Evolutionary conservation across 495 filamentous ascomycete species (phyloP).

Genomic region (Poronia punctata): DNA sequence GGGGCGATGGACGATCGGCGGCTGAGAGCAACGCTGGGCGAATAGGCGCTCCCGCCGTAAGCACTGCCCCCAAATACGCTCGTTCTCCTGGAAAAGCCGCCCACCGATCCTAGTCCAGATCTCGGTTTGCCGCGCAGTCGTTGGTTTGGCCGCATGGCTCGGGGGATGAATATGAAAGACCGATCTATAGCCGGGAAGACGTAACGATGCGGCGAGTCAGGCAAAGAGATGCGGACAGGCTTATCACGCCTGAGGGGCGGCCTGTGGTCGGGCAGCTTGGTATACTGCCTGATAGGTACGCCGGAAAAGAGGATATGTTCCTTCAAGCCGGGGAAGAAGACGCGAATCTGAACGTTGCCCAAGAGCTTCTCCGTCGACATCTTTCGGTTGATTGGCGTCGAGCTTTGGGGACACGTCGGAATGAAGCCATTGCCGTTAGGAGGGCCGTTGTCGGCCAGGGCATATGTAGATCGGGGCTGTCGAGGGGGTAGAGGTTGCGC

Average conservation of each 20-base stretch:
- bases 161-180: conserved; percentile 97
- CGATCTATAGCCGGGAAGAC: conserved; percentile 84
- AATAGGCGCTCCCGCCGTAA: conserved; percentile 76
- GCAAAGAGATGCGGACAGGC: conserved; percentile 89
- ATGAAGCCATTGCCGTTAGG: conserved; percentile 41
- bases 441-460: conserved; percentile 32
- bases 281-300: conserved; percentile 77
- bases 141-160: conserved; percentile 87
- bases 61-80: conserved; percentile 64
- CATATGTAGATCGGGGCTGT: conserved; percentile 27
- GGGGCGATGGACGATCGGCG: conserved; percentile 81
- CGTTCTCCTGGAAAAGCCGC: conserved; percentile 64
- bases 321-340: conserved; percentile 69
- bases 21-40: conserved; percentile 87
- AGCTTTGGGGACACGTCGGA: conserved; percentile 34
- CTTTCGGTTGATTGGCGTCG: conserved; percentile 49
- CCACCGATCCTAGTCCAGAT: conserved; percentile 57
- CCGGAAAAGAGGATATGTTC: conserved; percentile 61
- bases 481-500: conserved; percentile 38
- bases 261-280: conserved; percentile 87
- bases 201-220: conserved; percentile 67
- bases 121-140: conserved; percentile 66
- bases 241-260: conserved; percentile 94
- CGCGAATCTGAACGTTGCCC: conserved; percentile 76
- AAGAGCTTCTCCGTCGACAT: conserved; percentile 52